Base-by-base conservation (phyloP, 179 eudicot species). In the Amaranthus tricolor region DNA sequence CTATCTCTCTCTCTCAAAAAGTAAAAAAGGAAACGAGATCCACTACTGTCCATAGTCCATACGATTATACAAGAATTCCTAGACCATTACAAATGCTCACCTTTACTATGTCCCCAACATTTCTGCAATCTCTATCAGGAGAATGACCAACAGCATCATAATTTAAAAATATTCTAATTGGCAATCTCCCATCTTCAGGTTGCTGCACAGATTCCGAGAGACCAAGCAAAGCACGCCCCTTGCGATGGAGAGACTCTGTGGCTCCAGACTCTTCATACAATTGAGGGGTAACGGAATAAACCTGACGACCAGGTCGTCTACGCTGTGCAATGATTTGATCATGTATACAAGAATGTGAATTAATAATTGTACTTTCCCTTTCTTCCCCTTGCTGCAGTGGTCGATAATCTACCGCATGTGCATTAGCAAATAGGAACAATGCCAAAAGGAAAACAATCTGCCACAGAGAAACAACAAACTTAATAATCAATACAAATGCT, bases 101-200 rank as follows among this genome's bases (percentile, higher is more conserved):
- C 97, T 94, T 94, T 9, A 94, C 97, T 71, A 90, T 89, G 77
- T 89, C 93, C 20, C 98, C 97, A 59, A 88, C 91, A 71, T 82
- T 88, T 79, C 82, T 83, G 76, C 98, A 94, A 72, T 94, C 98
- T 81, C 98, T 85, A 78, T 94, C 98, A 60, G 90, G 82, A 5
- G 95, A 92, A 82, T 90, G 97, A 52, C 98, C 98, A 70, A 94
- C 98, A 58, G 98, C 98, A 80, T 94, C 98, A 85, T 94, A 94
- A 78, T 94, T 94, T 82, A 94, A 83, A 82, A 81, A 94, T 68
- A 94, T 94, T 57, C 98, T 89, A 74, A 94, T 94, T 48, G 97
- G 97, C 64, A 84, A 87, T 82, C 86, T 92, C 40, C 72, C 86
- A 82, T 90, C 86, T 66, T 78, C 77, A 14, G 80, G 77, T 31